Conservation (phyloP, 2,329 filamentous ascomycete species). For the Sclerotinia trifoliorum region DNA sequence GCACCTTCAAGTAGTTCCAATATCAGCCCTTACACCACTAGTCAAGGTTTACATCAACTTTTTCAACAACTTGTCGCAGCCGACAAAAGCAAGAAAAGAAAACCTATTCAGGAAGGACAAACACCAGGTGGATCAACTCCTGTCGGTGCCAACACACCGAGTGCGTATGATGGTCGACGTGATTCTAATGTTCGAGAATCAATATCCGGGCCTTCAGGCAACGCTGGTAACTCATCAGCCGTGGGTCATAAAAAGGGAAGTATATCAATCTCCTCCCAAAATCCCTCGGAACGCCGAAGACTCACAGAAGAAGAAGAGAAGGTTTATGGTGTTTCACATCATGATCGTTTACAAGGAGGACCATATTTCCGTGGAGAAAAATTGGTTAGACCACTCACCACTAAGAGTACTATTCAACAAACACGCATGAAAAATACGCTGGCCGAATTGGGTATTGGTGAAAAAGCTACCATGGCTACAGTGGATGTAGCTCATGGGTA, state of each 20-base stretch:
- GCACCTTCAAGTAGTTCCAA: constrained; percentile 70
- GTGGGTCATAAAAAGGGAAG: constrained; percentile 38
- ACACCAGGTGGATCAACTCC: constrained; percentile 44
- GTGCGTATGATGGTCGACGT: constrained; percentile 42
- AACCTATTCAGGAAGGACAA: constrained; percentile 58
- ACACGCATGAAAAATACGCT: constrained; percentile 72
- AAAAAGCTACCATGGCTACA: constrained; percentile 69
- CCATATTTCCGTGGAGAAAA: constrained; percentile 87
- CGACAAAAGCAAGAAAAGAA: constrained; percentile 88
- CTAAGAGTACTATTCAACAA: constrained; percentile 74
- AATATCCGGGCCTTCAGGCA: constrained; percentile 39
- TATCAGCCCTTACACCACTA: constrained; percentile 76
- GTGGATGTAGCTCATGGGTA: constrained; percentile 68
- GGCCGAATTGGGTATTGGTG: constrained; percentile 67
- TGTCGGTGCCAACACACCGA: constrained; percentile 38
- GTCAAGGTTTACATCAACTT: constrained; percentile 73
- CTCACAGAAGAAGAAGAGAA: constrained; percentile 73
- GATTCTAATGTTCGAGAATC: constrained; percentile 40
- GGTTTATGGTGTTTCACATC: constrained; percentile 79
- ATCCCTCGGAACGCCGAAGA: constrained; percentile 59
- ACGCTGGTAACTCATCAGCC: constrained; percentile 33
- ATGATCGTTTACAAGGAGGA: constrained; percentile 81
- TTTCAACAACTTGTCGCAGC: constrained; percentile 78
- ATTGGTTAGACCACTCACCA: constrained; percentile 73
- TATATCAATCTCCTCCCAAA: constrained; percentile 27